Base-by-base conservation (phyloP, 129 eudicot genomes). In the Ambrosia trifida region DNA sequence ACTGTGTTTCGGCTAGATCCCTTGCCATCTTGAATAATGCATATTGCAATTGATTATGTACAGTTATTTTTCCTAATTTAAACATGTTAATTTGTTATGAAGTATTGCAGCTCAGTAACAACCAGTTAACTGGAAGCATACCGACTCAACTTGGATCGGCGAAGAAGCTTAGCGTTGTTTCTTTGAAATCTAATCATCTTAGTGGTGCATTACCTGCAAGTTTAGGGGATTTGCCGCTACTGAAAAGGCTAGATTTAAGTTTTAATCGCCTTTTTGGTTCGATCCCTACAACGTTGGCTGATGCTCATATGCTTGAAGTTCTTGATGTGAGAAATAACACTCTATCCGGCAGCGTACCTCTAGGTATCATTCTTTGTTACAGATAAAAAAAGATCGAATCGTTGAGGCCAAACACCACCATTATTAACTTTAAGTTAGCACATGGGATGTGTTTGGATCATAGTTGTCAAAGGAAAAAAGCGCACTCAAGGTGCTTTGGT, bases 201-300 rank as follows among this genome's bases (percentile, higher is more conserved):
- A 84, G 86, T 41, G 97, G 99, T 43, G 99, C 99, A 40, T 83
- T 95, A 70, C 99, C 97, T 12, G 99, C 99, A 73, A 95, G 96
- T 75, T 81, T 95, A 68, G 99, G 99, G 5, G 76, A 79, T 60
- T 77, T 95, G 67, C 79, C 80, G 18, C 19, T 36, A n/a, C 75
- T 95, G 64, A 79, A 64, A 75, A 84, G 99, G 84, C 76, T 95
- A 17, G 99, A 90, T 82, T 76, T 95, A 66, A 90, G 99, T 81
- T 90, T 75, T 33, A 95, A 95, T 82, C 81, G 64, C 46, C 96
- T 95, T 14, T 88, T 90, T 75, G 97, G 99, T 40, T 86, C 97
- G 1, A 90, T 95, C 62, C 99, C 99, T 6, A 70, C 91, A 30
- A 89, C 78, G 61, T 75, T 95, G 50, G 99, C 97, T 12, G 97